A percentile compares a stretch with the other conserved stretches of the same genome.
These are phyloP conservation scores for Artomyces pyxidatus DNA, from an alignment of 768 basidiomycete species.

Conservation along the genomic window DNA sequence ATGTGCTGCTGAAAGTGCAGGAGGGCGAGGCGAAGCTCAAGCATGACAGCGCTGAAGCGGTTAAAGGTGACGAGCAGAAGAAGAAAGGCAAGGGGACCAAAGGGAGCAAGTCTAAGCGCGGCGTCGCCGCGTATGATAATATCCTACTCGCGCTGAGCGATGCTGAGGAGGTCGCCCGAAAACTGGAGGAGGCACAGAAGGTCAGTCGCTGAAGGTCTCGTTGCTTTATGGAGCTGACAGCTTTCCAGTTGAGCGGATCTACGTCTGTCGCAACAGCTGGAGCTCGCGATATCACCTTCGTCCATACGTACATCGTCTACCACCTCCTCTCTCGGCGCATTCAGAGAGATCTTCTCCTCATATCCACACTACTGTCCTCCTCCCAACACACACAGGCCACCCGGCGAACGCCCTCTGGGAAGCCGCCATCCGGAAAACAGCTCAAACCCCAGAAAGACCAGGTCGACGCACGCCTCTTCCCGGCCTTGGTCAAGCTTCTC, in stretches of 20 bases:
- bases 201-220: constrained; percentile 29
- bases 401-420: constrained; percentile 16
- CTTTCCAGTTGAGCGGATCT: constrained; percentile 32
- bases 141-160: constrained; percentile 81
- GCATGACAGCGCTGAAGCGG: constrained; percentile 24
- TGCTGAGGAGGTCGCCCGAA: constrained; percentile 77
- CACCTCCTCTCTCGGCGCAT: constrained; percentile 83
- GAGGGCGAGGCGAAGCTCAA: constrained; percentile 59
- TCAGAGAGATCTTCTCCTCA: constrained; percentile 79
- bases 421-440: constrained; percentile 6
- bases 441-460: constrained; percentile 32
- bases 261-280: constrained; percentile 32
- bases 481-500: constrained; percentile 81
- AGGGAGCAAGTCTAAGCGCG: constrained; percentile 49
- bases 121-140: constrained; percentile 82
- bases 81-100: constrained; percentile 31
- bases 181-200: constrained; percentile 79
- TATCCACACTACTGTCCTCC: constrained; percentile 52
- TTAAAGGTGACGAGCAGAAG: constrained; percentile 23
- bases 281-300: constrained; percentile 69
- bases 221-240: not conserved
- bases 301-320: constrained; percentile 82
- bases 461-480: constrained; percentile 69
- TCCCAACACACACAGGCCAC: constrained; percentile 27
- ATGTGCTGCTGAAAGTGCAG: constrained; percentile 76